phyloP scores from a whole-genome alignment of 306 rosid species.

The Cicer cuneatum region DNA sequence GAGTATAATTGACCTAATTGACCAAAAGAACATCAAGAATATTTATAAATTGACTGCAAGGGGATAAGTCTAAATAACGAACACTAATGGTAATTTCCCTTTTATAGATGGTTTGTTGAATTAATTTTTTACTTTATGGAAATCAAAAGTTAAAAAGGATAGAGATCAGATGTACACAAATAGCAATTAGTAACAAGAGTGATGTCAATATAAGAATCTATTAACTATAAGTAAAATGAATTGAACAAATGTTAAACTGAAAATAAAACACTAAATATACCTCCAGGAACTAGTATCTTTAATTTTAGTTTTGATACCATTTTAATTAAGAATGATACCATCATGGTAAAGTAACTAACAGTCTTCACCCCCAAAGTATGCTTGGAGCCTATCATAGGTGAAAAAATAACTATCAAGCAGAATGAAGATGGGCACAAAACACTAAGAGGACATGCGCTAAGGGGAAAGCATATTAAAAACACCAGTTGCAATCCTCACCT shows the following conservation, averaged over 20 bases:
- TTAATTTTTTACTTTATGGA: not conserved
- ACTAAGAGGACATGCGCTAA: not conserved
- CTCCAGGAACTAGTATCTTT: not conserved
- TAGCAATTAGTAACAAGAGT: constrained; percentile 8
- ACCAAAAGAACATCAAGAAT: constrained; percentile 18
- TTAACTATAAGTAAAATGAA: constrained; percentile 16
- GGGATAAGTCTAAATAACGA: constrained; percentile 1
- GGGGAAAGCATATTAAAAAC: constrained; percentile 18
- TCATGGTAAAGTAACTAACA: constrained; percentile 3
- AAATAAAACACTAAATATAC: constrained; percentile 11
- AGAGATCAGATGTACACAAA: constrained; percentile 37
- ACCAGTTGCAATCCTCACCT: not conserved
- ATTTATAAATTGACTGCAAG: constrained; percentile 7
- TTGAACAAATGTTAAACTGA: constrained; percentile 20
- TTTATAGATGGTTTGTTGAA: constrained; percentile 19
- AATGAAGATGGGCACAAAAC: constrained; percentile 16
- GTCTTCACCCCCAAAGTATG: constrained; percentile 20
- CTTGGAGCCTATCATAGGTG: constrained; percentile 28
- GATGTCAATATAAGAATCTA: constrained; percentile 5
- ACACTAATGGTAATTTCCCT: constrained; percentile 9
- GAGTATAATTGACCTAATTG: constrained; percentile 14
- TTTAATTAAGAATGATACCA: not conserved
- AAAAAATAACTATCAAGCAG: not conserved
- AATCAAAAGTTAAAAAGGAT: constrained; percentile 36
- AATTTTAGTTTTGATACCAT: not conserved